These are phyloP conservation scores for Coleophoma eucalyptorum DNA, from an alignment of 2,329 filamentous ascomycete species.

Conservation along the genomic window DNA sequence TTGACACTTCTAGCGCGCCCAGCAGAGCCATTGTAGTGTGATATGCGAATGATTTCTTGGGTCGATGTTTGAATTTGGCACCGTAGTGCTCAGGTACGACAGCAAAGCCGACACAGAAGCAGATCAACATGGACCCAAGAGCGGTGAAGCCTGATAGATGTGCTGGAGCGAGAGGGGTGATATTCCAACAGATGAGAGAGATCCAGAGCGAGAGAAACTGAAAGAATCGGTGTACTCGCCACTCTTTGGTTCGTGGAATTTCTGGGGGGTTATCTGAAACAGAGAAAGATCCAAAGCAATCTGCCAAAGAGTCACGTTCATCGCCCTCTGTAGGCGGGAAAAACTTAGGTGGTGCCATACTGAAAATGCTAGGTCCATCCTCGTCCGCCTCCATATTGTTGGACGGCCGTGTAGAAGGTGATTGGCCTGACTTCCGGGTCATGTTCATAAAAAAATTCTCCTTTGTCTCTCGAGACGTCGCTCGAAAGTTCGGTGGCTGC, in stretches of 20 bases:
- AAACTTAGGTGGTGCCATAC: background rate
- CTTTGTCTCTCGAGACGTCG: background rate
- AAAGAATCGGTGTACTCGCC: background rate
- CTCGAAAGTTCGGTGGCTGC: background rate
- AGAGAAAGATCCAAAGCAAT: background rate
- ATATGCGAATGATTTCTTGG: background rate
- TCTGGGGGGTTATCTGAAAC: background rate
- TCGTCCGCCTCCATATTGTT: background rate
- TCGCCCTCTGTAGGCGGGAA: background rate
- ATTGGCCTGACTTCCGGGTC: background rate
- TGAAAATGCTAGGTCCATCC: background rate
- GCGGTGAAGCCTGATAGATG: background rate
- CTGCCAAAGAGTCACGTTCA: background rate
- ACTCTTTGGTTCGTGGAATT: background rate
- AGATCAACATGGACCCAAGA: background rate
- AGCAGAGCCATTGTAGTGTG: background rate
- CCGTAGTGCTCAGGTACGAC: background rate
- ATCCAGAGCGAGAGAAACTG: background rate
- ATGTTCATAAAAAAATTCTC: slow-evolving; percentile 1
- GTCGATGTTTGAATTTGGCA: background rate
- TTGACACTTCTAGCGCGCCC: background rate
- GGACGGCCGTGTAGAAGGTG: background rate
- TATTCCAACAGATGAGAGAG: background rate
- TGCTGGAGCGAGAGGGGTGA: background rate
- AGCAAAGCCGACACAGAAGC: background rate